Evolutionary conservation across 306 rosid genomes (phyloP).

Genomic region (Dryas alaskensis): DNA sequence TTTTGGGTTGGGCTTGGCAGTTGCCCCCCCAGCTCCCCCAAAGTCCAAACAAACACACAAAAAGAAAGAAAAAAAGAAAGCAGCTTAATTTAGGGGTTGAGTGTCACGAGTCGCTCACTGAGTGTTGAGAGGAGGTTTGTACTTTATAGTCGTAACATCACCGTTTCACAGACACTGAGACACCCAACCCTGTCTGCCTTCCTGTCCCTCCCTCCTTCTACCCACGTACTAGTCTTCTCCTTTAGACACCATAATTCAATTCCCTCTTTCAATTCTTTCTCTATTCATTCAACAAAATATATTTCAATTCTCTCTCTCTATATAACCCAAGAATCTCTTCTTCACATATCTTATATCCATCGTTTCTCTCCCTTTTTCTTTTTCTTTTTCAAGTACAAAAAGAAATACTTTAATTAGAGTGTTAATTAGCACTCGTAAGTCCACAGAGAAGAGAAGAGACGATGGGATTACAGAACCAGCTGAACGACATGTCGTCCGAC

Average conservation of each 20-base stretch:
- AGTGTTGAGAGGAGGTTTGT: neutral
- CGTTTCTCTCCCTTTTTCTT: too few species aligned
- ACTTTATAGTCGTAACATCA: neutral
- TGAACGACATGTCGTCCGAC: conserved; percentile 77
- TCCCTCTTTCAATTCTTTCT: too few species aligned
- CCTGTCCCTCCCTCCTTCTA: conserved; percentile 16
- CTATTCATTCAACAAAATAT: too few species aligned
- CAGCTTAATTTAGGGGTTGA: neutral
- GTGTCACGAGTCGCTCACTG: too few species aligned
- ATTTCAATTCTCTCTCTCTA: too few species aligned
- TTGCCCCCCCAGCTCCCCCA: neutral
- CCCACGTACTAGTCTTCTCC: neutral
- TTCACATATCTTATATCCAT: too few species aligned
- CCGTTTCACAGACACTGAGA: neutral
- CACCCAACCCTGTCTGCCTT: neutral
- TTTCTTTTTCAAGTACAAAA: too few species aligned
- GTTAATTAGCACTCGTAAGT: too few species aligned
- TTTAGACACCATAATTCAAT: too few species aligned
- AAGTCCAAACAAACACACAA: neutral
- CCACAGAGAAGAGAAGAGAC: neutral
- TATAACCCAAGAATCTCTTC: too few species aligned
- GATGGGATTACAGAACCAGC: conserved; percentile 76
- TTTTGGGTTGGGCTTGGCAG: too few species aligned
- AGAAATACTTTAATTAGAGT: too few species aligned
- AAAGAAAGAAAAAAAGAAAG: neutral